Conservation (phyloP, 2,329 filamentous ascomycete genomes). For the Zarea fungicola region DNA sequence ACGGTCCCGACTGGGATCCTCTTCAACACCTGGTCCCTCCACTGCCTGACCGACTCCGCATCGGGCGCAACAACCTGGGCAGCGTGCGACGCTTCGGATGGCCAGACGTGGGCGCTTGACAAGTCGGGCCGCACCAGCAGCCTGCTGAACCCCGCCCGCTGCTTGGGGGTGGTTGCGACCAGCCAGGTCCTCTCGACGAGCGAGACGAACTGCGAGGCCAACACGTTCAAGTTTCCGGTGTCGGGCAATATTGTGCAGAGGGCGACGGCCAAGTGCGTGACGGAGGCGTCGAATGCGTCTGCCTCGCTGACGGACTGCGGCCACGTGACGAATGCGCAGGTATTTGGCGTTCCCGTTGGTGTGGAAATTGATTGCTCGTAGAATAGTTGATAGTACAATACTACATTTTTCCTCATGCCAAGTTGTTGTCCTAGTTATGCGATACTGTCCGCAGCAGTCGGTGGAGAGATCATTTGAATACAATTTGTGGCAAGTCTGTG, state of each 20-base stretch:
- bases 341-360: slow-evolving; percentile 39
- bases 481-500: no score
- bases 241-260: slow-evolving; percentile 36
- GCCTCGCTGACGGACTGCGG: slow-evolving; percentile 26
- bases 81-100: slow-evolving; percentile 29
- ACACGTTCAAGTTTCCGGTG: slow-evolving; percentile 35
- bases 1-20: slow-evolving; percentile 38
- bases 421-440: no score
- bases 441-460: no score
- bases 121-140: slow-evolving; percentile 29
- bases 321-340: slow-evolving; percentile 33
- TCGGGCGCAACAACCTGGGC: slow-evolving; percentile 24
- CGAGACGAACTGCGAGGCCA: background rate
- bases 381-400: no score
- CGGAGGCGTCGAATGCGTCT: slow-evolving; percentile 23
- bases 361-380: slow-evolving; percentile 11
- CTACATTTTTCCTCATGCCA: no score
- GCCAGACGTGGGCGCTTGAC: slow-evolving; percentile 36
- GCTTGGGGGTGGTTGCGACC: slow-evolving; percentile 23
- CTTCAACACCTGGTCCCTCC: slow-evolving; percentile 40
- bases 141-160: slow-evolving; percentile 27
- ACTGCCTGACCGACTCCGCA: slow-evolving; percentile 26
- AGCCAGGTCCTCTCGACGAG: slow-evolving; percentile 11
- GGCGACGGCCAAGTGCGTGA: slow-evolving; percentile 29
- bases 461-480: no score